These are phyloP conservation scores for Hsuehochloa calcarea DNA, from an alignment of 176 grass and related monocot species.

Conservation along the genomic window DNA sequence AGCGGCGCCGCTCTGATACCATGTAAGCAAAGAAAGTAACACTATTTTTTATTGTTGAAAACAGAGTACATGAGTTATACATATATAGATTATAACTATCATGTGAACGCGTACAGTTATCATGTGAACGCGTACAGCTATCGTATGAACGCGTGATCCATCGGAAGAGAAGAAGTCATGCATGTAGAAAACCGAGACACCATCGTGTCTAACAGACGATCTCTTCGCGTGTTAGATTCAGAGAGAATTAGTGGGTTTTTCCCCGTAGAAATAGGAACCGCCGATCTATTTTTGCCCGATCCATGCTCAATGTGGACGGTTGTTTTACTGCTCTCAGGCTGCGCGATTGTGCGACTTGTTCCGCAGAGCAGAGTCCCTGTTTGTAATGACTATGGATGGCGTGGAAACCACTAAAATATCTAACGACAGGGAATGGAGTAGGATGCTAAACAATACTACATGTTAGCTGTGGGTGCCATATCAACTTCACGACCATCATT, in stretches of 20 bases:
- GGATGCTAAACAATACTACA: slow-evolving; percentile 4
- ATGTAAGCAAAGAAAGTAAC: no score
- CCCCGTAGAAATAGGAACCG: background rate
- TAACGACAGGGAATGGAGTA: slow-evolving; percentile 31
- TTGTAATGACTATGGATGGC: slow-evolving; percentile 23
- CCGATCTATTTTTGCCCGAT: background rate
- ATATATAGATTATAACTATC: no score
- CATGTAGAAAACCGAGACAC: no score
- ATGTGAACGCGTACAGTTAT: no score
- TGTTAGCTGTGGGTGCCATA: slow-evolving; percentile 18
- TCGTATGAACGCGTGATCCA: no score
- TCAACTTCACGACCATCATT: slow-evolving; percentile 28
- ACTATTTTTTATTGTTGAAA: no score
- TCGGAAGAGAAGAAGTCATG: no score
- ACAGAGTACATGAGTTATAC: no score
- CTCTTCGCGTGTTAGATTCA: background rate
- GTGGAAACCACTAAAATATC: slow-evolving; percentile 39
- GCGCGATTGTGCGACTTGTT: slow-evolving; percentile 1
- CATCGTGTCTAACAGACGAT: no score
- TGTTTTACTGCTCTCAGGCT: background rate
- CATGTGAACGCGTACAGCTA: no score
- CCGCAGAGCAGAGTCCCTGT: background rate
- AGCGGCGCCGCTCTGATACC: no score
- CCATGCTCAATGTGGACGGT: background rate
- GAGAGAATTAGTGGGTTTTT: background rate